Base-by-base conservation (phyloP, 345 rosid genomes). In the Bruguiera parviflora region DNA sequence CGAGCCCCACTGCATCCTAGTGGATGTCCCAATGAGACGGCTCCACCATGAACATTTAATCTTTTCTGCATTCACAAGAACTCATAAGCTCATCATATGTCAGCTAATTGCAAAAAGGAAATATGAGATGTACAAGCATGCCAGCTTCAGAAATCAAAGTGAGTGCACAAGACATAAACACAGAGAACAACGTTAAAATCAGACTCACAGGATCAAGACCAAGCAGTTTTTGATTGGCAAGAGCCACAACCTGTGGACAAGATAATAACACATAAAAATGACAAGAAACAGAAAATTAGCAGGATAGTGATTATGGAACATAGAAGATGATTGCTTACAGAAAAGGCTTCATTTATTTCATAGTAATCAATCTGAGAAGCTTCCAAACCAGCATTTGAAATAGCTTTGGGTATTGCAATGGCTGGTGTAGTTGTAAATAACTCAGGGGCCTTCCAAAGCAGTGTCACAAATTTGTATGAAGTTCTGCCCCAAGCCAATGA, bases 321-420 rank as follows among this genome's bases (percentile, higher is more conserved):
- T 22, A 25, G 58, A 5, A n/a, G 61, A 69, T 6, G 19, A 10
- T 29, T 13, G 35, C 75, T 76, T 67, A 76, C 79, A n/a, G 80
- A 68, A 60, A 77, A 77, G 8, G 80, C 80, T 68, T 77, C 80
- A 43, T 77, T 77, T 58, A 77, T 77, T 68, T 77, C 80, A 46
- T 64, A 77, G 66, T 63, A 72, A 55, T 77, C 74, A 21, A 77
- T 65, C 64, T 69, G 73, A 56, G 74, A 72, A 37, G 70, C 67
- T 6, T 72, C 73, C 64, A 77, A 53, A 68, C 74, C 77, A 52
- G 80, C 77, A 64, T 73, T 72, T 43, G 77, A 68, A 53, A 77
- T 64, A 59, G 80, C 80, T 68, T 72, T 68, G 6, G 80, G 80
- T 35, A 77, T 77, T 4, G 77, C 80, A 59, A 77, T 73, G 31